Base-by-base conservation (phyloP, 2,329 filamentous ascomycete genomes). In the Colletotrichum graminicola region DNA sequence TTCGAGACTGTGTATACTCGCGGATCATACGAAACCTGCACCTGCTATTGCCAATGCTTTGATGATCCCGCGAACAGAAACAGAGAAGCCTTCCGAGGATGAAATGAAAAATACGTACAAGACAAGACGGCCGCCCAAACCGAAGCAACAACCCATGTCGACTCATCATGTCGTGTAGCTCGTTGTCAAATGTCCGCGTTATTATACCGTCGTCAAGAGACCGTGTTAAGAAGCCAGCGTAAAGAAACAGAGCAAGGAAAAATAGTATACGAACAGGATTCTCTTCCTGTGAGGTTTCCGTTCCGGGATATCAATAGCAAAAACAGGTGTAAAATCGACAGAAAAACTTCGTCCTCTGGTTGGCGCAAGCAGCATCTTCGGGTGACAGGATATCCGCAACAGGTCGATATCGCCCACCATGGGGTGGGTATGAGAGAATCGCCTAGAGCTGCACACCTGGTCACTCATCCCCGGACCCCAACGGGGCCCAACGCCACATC, bases 101-200 rank as follows among this genome's bases (percentile, higher is more conserved):
- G 39, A n/a, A 54, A 52, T 39, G 52, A 14, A 51, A 43, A 34
- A 66, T 69, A 72, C 59, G 54, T 68, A 68, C 52, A 18, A 62
- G 18, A 68, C 52, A 18, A 62, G 18, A 72, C 39, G 52, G 60
- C 60, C 69, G 45, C 66, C 69, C 54, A 59, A 60, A 43, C 45
- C 57, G 49, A 70, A 69, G 43, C 39, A 45, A 29, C 64, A 60
- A 64, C 66, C 66, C 54, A 64, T 66, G 39, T 72, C 59, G 66
- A 60, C 66, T 72, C 65, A 55, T 72, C 45, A 72, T 72, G 60
- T 72, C 69, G 47, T 72, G 69, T 60, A 60, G 32, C 41, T 69
- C 65, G 62, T 60, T 41, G 59, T 63, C 59, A 54, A 55, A 68
- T 55, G 47, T 63, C 63, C 60, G 60, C 60, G 66, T 72, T 32